Conservation (phyloP, 2,329 filamentous ascomycete genomes). For the Fusarium tjaetaba region DNA sequence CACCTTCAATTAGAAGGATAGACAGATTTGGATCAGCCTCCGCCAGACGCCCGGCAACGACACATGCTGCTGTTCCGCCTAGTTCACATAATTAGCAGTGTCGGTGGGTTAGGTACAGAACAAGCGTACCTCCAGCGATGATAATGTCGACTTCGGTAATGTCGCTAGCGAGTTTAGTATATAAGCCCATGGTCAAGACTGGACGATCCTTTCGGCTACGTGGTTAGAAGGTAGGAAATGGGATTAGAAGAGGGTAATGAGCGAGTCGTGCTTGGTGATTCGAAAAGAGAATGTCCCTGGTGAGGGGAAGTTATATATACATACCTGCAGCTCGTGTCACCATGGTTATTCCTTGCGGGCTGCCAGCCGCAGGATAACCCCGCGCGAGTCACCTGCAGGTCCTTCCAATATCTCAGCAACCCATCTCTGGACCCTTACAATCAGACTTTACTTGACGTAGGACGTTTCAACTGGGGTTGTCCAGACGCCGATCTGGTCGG, state of each 20-base stretch:
- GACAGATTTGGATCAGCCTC: slow-evolving; percentile 43
- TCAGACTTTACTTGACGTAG: background rate
- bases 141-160: slow-evolving; percentile 35
- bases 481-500: slow-evolving; percentile 1
- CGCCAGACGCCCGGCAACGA: slow-evolving; percentile 46
- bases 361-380: background rate
- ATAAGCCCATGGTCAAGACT: slow-evolving; percentile 26
- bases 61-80: slow-evolving; percentile 48
- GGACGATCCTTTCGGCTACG: background rate
- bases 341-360: background rate
- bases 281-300: background rate
- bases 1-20: slow-evolving; percentile 47
- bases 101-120: background rate
- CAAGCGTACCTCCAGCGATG: slow-evolving; percentile 32
- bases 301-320: slow-evolving; percentile 19
- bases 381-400: background rate
- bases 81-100: background rate
- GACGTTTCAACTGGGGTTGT: slow-evolving; percentile 14
- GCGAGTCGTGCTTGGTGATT: background rate
- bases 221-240: background rate
- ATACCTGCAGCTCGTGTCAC: background rate
- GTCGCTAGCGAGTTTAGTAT: slow-evolving; percentile 33
- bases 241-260: background rate
- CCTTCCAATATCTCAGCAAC: background rate
- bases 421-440: background rate